Evolutionary conservation across 2,329 filamentous ascomycete genomes (phyloP), one percentile per base, ranked within the genome.

Genomic region (Epichloe sp.): DNA sequence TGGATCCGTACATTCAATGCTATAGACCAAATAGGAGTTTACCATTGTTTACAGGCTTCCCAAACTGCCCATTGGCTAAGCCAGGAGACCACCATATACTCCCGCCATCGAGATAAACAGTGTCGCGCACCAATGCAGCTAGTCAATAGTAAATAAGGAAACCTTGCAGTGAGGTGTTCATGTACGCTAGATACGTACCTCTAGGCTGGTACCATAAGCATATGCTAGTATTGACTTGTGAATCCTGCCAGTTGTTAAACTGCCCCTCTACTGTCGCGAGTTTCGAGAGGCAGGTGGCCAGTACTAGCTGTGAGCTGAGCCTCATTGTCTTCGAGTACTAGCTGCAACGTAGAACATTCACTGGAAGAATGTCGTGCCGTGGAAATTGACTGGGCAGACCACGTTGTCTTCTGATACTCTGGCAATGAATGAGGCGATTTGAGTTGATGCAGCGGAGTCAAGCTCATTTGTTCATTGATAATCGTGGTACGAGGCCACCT

Each of bases 81-180:
- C 73, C 73, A 3, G 72, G 71, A 36, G 65, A 55, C 79, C 81
- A 85, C 53, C 55, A 71, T 11, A 83, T 62, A 42, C 61, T 55
- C 3, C 83, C 83, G 38, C 83, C 83, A 60, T 86, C 82, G 21
- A 86, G 63, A 59, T 83, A 86, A 15, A 85, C 65, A 2, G 74
- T 80, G 57, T 86, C 80, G 42, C 74, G 74, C 37, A 85, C 65
- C 3, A 81, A 65, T 38, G 75, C 74, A 54, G 73, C 81, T 83
- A 14, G 34, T 11, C 15, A 14, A 44, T 12, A 23, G 41, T 49
- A 31, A 49, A 38, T 23, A 37, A 4, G n/a, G 19, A 26, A 34
- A 3, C 8, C 10, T 31, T 17, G 31, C 11, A 36, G 5, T 1
- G 5, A 11, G 36, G 2, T n/a, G 14, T 37, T 26, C 3, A 8